Percentiles rank a stretch among this genome's conserved stretches.
Evolutionary conservation across 805 yeast species (phyloP).

Genomic region (Spathaspora hagerdaliae): DNA sequence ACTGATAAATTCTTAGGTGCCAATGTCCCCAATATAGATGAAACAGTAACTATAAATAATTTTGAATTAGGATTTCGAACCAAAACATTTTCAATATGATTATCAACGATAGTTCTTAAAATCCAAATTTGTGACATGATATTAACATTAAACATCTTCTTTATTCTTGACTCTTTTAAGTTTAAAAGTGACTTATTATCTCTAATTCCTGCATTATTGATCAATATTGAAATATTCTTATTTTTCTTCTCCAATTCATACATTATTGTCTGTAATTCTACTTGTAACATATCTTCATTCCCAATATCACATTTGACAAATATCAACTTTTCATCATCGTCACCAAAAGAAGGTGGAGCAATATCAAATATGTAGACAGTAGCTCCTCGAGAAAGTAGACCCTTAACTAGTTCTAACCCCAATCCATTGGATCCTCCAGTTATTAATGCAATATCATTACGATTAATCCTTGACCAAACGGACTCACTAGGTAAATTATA

Average conservation of each 20-base stretch:
- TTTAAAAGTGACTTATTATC: slow-evolving; percentile 27
- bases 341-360: slow-evolving; percentile 11
- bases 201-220: slow-evolving; percentile 50
- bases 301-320: slow-evolving; percentile 23
- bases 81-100: slow-evolving; percentile 12
- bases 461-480: slow-evolving; percentile 1
- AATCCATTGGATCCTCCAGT: slow-evolving; percentile 53
- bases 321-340: slow-evolving; percentile 4
- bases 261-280: slow-evolving; percentile 19
- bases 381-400: slow-evolving; percentile 15
- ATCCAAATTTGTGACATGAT: slow-evolving; percentile 27
- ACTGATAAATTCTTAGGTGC: slow-evolving; percentile 46
- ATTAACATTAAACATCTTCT: slow-evolving; percentile 25
- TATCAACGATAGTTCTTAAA: slow-evolving; percentile 15
- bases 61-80: slow-evolving; percentile 4
- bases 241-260: slow-evolving; percentile 8
- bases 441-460: slow-evolving; percentile 28
- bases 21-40: slow-evolving; percentile 46
- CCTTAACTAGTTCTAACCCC: slow-evolving; percentile 38
- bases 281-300: slow-evolving; percentile 11
- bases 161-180: slow-evolving; percentile 17
- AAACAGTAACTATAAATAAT: slow-evolving; percentile 38
- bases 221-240: slow-evolving; percentile 19
- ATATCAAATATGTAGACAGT: slow-evolving; percentile 31
- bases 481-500: slow-evolving; percentile 4